Conservation (phyloP, 495 filamentous ascomycete species). For the Lasiosphaeris hirsuta region DNA sequence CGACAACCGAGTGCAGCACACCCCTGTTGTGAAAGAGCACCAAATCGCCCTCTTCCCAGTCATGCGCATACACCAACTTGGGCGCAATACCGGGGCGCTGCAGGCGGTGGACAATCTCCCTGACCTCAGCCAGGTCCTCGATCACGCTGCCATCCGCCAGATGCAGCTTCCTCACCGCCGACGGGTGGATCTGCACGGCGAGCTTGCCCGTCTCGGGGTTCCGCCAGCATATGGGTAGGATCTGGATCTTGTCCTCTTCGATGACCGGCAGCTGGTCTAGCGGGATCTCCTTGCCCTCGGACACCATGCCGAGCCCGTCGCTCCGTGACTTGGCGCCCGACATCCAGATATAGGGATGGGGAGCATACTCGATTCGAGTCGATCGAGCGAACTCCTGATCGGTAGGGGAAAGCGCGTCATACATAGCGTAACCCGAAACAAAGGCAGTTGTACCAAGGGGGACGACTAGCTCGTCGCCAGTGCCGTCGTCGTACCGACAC, state of each 20-base stretch:
- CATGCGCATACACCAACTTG: conserved; percentile 64
- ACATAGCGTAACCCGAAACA: conserved; percentile 64
- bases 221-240: conserved; percentile 68
- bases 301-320: conserved; percentile 63
- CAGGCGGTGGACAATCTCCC: conserved; percentile 62
- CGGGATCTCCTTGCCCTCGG: conserved; percentile 57
- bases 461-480: conserved; percentile 62
- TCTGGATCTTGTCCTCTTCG: conserved; percentile 61
- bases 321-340: conserved; percentile 58
- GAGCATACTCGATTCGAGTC: conserved; percentile 67
- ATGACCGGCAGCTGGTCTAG: conserved; percentile 57
- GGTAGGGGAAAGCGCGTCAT: conserved; percentile 54
- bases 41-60: conserved; percentile 70
- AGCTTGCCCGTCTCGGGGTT: conserved; percentile 65
- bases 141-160: conserved; percentile 59
- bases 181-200: conserved; percentile 68
- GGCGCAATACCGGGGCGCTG: conserved; percentile 71
- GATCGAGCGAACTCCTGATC: conserved; percentile 63
- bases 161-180: conserved; percentile 62
- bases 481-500: conserved; percentile 68
- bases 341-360: conserved; percentile 80
- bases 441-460: conserved; percentile 76
- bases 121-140: conserved; percentile 60
- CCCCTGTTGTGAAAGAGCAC: conserved; percentile 74
- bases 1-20: conserved; percentile 68